Evolutionary conservation across 176 grass and related monocot species (phyloP), one percentile per base, ranked within the genome.

Genomic region (Oryza punctata): DNA sequence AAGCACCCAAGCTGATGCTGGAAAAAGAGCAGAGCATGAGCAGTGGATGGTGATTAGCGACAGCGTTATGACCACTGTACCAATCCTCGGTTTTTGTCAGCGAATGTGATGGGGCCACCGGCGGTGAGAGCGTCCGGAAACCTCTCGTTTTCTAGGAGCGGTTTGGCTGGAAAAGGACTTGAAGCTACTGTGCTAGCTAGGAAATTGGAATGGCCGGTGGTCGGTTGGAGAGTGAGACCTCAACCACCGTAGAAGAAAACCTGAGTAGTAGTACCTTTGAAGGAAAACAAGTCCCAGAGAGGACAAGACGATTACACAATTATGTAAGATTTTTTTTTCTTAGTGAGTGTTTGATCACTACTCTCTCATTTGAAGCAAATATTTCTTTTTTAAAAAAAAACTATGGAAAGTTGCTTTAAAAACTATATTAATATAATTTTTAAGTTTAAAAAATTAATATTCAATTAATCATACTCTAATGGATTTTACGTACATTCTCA

Each of bases 171-270:
- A 65, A 49, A 30, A 61, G n/a, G n/a, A 24, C 16, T 7, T 6
- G 2, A 1, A 23, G 21, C 19, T 60, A 9, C 7, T n/a, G 13
- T 24, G 0, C 57, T 61, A n/a, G 52, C 52, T n/a, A 9, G 52
- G 19, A 57, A 57, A 54, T 54, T 23, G 6, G 12, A 18, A 7
- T 6, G 18, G 41, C 13, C 14, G 29, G 66, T 63, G 72, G 44
- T 84, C 82, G 72, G 72, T 76, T 76, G 44, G 63, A 81, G 8
- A 50, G 25, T 6, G 45, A 68, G 67, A 29, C 61, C 44, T 41
- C 72, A 57, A 84, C 82, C 6, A 68, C 82, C 63, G n/a, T 32
- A 13, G 15, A 67, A 25, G 16, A 74, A 76, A 28, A 84, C 23
- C 30, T 28, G n/a, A 50, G 61, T n/a, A n/a, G n/a, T n/a, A n/a